Percentiles rank a stretch among this genome's conserved stretches.
These are phyloP conservation scores for Sanghuangporus weigelae DNA, from an alignment of 1,284 basidiomycete species.

Conservation along the genomic window DNA sequence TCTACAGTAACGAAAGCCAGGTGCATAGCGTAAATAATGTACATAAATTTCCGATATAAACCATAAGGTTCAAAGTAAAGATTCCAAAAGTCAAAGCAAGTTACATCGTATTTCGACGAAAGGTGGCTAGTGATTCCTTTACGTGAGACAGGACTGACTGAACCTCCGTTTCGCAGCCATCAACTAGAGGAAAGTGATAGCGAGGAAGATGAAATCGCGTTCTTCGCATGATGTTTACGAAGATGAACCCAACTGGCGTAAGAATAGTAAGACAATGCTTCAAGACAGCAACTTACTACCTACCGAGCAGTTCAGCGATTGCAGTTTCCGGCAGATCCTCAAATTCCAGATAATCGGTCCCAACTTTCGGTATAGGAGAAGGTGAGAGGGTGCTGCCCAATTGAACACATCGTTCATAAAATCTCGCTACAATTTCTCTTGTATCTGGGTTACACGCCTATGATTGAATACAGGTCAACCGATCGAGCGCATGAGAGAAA, in stretches of 20 bases:
- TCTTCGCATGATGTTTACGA: constrained; percentile 52
- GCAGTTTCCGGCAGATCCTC: constrained; percentile 4
- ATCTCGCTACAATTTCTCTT: constrained; percentile 13
- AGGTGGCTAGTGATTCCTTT: constrained; percentile 6
- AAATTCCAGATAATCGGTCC: constrained; percentile 20
- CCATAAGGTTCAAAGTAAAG: background rate
- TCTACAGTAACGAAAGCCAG: no score
- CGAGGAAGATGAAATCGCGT: constrained; percentile 39
- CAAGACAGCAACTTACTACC: background rate
- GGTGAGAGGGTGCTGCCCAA: constrained; percentile 11
- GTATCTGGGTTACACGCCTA: constrained; percentile 17
- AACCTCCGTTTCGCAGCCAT: background rate
- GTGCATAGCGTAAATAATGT: background rate
- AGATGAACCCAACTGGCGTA: constrained; percentile 46
- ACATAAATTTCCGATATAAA: background rate
- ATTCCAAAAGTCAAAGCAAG: background rate
- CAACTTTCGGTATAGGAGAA: constrained; percentile 17
- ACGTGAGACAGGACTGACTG: constrained; percentile 5
- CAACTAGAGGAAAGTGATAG: constrained; percentile 16
- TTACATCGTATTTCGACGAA: constrained; percentile 13
- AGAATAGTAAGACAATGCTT: background rate
- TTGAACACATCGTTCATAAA: constrained; percentile 19
- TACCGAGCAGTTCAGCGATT: constrained; percentile 22
- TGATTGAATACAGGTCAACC: background rate
- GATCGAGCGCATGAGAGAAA: background rate